A percentile compares a stretch with the other conserved stretches of the same genome.
phyloP scores from a whole-genome alignment of 1,139 yeast species.

The Scheffersomyces stambukii region DNA sequence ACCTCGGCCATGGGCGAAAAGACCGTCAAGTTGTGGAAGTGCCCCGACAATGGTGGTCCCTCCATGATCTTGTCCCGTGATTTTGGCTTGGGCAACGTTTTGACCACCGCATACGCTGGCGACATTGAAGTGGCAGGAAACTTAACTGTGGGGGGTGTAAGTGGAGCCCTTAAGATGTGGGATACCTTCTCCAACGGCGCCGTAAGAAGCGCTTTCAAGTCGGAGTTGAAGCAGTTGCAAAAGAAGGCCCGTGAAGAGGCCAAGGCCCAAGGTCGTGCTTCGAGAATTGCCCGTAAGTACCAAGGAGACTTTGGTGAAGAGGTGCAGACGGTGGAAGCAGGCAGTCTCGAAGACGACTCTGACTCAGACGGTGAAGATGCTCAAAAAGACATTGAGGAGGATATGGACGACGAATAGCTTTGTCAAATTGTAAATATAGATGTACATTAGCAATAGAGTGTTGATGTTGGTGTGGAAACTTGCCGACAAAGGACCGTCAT shows the following conservation, averaged over 20 bases:
- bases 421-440: too few relatives aligned
- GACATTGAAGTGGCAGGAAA: constrained; percentile 86
- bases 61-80: constrained; percentile 89
- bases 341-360: constrained; percentile 54
- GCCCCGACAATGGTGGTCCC: constrained; percentile 56
- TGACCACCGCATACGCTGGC: constrained; percentile 78
- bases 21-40: constrained; percentile 82
- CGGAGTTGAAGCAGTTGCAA: constrained; percentile 53
- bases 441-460: too few relatives aligned
- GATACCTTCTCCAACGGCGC: constrained; percentile 80
- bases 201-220: constrained; percentile 66
- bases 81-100: constrained; percentile 91
- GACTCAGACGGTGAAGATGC: constrained; percentile 51
- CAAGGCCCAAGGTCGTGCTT: constrained; percentile 49
- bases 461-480: too few relatives aligned
- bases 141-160: constrained; percentile 83
- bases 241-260: constrained; percentile 56
- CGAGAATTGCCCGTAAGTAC: constrained; percentile 74
- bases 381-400: constrained; percentile 12
- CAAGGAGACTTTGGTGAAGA: constrained; percentile 46
- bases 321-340: constrained; percentile 58
- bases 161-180: constrained; percentile 85
- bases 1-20: constrained; percentile 94
- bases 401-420: constrained; percentile 7
- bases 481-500: too few relatives aligned